These are phyloP conservation scores for Saccharum hybrid DNA, from an alignment of 202 grass and related monocot genomes.

Conservation along the genomic window DNA sequence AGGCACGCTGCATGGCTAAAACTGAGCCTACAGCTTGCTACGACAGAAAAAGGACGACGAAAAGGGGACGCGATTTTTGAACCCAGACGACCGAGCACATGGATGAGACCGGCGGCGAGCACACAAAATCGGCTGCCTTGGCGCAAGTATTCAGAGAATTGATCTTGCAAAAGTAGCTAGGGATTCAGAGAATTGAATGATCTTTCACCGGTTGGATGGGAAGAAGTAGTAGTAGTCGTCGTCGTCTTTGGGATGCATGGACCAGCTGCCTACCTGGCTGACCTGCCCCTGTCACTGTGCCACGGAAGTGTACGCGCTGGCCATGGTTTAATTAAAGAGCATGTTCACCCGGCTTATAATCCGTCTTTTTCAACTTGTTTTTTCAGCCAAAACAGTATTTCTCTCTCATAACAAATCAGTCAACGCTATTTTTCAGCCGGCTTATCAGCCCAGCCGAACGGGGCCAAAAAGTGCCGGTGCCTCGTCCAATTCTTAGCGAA, in stretches of 20 bases:
- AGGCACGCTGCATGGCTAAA: conserved; percentile 11
- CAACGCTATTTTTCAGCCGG: too few species aligned
- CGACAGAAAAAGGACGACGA: neutral
- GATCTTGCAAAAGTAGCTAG: neutral
- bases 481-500: neutral
- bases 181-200: conserved; percentile 15
- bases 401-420: too few species aligned
- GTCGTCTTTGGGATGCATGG: neutral
- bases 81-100: neutral
- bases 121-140: neutral
- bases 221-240: too few species aligned
- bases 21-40: conserved; percentile 30
- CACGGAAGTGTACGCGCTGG: too few species aligned
- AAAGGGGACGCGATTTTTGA: too few species aligned
- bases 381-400: too few species aligned
- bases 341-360: too few species aligned
- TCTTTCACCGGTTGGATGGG: neutral
- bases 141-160: neutral
- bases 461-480: too few species aligned
- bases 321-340: too few species aligned
- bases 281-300: neutral
- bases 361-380: too few species aligned
- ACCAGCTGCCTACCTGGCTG: neutral
- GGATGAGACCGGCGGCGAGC: neutral
- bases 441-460: too few species aligned